Evolutionary conservation across 192 early-diverging fungal species (phyloP).

Genomic region (Podila epicladia): DNA sequence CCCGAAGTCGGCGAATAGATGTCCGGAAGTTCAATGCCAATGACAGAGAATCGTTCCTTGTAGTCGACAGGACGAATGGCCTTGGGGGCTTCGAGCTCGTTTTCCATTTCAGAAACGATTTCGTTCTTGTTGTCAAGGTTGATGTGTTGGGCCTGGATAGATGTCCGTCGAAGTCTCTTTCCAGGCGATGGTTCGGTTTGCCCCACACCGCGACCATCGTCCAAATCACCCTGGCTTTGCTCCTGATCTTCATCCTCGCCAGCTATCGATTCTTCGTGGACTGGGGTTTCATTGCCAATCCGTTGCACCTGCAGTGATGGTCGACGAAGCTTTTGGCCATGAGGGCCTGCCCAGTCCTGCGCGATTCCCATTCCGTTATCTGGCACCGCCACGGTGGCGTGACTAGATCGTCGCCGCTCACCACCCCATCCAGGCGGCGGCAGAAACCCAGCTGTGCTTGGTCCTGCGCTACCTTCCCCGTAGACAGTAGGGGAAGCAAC

Average conservation of each 20-base stretch:
- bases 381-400: constrained; percentile 25
- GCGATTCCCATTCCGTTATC: constrained; percentile 25
- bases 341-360: constrained; percentile 19
- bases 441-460: constrained; percentile 33
- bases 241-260: neutral
- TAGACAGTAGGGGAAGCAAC: constrained; percentile 22
- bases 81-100: neutral
- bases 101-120: neutral
- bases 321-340: constrained; percentile 13
- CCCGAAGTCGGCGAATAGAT: constrained; percentile 32
- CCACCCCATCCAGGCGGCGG: constrained; percentile 36
- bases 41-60: constrained; percentile 27
- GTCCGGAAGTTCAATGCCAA: constrained; percentile 32
- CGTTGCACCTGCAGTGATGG: constrained; percentile 19
- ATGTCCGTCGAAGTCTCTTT: neutral
- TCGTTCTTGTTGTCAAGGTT: constrained; percentile 14
- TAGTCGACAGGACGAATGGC: neutral
- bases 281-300: neutral
- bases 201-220: constrained; percentile 37
- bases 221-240: neutral
- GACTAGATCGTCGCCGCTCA: constrained; percentile 41
- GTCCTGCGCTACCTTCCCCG: constrained; percentile 9
- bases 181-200: neutral
- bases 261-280: neutral
- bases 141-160: constrained; percentile 4